These are phyloP conservation scores for Pneumocystis carinii DNA, from an alignment of 1,139 yeast genomes.

Conservation along the genomic window DNA sequence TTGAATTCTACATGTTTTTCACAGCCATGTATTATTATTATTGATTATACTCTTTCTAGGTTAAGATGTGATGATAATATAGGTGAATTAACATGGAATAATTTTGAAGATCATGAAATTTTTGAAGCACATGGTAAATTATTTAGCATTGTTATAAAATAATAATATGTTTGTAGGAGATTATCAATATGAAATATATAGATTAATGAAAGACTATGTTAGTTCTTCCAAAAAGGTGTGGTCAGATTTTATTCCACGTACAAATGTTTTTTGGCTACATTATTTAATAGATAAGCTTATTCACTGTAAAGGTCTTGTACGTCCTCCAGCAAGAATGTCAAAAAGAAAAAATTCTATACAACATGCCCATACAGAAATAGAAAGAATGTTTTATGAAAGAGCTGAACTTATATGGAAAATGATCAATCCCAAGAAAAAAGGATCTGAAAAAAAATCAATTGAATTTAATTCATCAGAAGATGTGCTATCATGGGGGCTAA, in stretches of 20 bases:
- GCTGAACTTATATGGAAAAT: conserved; percentile 3
- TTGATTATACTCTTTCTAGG: conserved; percentile 44
- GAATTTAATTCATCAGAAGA: neutral
- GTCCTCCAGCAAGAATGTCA: conserved; percentile 10
- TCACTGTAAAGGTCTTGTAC: conserved; percentile 25
- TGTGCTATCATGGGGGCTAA: neutral
- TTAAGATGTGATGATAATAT: conserved; percentile 20
- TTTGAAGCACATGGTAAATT: conserved; percentile 30
- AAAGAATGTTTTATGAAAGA: conserved; percentile 3
- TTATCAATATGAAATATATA: conserved; percentile 39
- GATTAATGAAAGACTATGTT: conserved; percentile 29
- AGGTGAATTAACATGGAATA: conserved; percentile 20
- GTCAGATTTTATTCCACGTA: conserved; percentile 29
- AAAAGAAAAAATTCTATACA: neutral
- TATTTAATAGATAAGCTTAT: conserved; percentile 32
- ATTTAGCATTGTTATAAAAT: neutral
- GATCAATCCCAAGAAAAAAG: conserved; percentile 9
- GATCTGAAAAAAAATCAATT: neutral
- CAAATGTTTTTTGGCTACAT: conserved; percentile 39
- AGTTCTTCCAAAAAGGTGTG: conserved; percentile 19
- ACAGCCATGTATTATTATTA: conserved; percentile 32
- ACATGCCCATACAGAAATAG: conserved; percentile 6
- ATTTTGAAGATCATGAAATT: conserved; percentile 36
- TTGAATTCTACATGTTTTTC: conserved; percentile 2
- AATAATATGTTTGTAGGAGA: conserved; percentile 24